Conservation (phyloP, 2,329 filamentous ascomycete genomes). For the Trichoderma hamatum region DNA sequence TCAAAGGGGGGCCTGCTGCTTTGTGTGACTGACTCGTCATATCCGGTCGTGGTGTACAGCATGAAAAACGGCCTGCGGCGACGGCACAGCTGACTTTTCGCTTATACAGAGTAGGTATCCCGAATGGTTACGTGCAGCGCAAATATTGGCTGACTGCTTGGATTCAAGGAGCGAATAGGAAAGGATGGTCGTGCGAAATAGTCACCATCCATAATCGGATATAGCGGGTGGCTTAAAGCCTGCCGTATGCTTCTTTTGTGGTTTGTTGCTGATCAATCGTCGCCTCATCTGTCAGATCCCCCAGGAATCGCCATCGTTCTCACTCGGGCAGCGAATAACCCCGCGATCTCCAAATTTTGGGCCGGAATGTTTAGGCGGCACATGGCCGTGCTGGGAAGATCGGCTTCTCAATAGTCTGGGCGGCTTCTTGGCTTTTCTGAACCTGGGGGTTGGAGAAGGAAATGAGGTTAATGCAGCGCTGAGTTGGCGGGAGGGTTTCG, state of each 20-base stretch:
- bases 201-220: constrained; percentile 9
- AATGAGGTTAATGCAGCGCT: constrained; percentile 1
- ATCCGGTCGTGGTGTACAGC: constrained; percentile 8
- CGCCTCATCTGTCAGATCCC: constrained; percentile 2
- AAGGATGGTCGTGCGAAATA: neutral
- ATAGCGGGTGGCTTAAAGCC: neutral
- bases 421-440: constrained; percentile 15
- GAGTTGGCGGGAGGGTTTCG: constrained; percentile 6
- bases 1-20: neutral
- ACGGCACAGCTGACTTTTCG: constrained; percentile 3
- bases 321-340: constrained; percentile 17
- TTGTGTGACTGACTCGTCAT: constrained; percentile 17
- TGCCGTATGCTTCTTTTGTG: neutral
- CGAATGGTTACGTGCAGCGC: constrained; percentile 18
- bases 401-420: neutral
- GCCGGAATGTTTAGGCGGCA: constrained; percentile 11
- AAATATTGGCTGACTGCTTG: constrained; percentile 23
- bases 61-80: neutral
- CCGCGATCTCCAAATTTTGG: constrained; percentile 7
- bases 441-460: neutral
- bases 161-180: constrained; percentile 17
- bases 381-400: neutral
- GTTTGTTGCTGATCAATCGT: constrained; percentile 12
- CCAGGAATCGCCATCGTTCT: neutral
- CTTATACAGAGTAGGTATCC: constrained; percentile 26